Evolutionary conservation across 306 rosid genomes (phyloP).

Genomic region (Gastrolobium villosum): DNA sequence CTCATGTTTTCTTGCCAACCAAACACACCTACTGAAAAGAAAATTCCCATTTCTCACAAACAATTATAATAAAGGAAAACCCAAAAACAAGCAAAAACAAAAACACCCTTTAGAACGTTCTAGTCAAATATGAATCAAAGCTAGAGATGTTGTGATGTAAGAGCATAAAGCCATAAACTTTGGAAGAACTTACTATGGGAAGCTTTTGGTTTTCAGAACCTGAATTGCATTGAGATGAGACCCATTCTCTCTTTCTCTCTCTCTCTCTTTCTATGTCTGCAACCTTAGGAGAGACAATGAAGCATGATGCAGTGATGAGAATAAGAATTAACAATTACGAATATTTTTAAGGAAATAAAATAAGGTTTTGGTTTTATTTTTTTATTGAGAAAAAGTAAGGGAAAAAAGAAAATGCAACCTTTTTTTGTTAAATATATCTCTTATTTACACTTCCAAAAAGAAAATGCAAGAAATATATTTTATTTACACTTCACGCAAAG

Average conservation of each 20-base stretch:
- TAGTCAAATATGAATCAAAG: slow-evolving; percentile 36
- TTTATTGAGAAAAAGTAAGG: slow-evolving; percentile 4
- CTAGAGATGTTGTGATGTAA: slow-evolving; percentile 28
- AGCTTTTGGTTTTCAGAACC: slow-evolving; percentile 52
- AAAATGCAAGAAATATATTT: slow-evolving; percentile 44
- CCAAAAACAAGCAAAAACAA: not conserved
- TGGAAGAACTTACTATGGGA: slow-evolving; percentile 50
- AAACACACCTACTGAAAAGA: slow-evolving; percentile 29
- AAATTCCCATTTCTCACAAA: slow-evolving; percentile 28
- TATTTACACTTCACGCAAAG: slow-evolving; percentile 57
- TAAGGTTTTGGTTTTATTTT: not conserved
- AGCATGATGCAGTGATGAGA: slow-evolving; percentile 51
- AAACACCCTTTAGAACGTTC: slow-evolving; percentile 43
- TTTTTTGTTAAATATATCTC: slow-evolving; percentile 41
- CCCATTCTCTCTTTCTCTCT: slow-evolving; percentile 50
- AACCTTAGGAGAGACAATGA: slow-evolving; percentile 70
- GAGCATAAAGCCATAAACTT: slow-evolving; percentile 32
- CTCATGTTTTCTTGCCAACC: slow-evolving; percentile 40
- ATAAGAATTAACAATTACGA: slow-evolving; percentile 34
- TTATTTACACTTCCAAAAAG: slow-evolving; percentile 45
- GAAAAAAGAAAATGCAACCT: slow-evolving; percentile 37
- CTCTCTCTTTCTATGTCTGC: slow-evolving; percentile 49
- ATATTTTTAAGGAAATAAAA: slow-evolving; percentile 26
- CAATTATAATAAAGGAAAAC: slow-evolving; percentile 1
- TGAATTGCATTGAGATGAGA: slow-evolving; percentile 59